Evolutionary conservation across 2,329 filamentous ascomycete species (phyloP).

Genomic region (Cercospora sp.): DNA sequence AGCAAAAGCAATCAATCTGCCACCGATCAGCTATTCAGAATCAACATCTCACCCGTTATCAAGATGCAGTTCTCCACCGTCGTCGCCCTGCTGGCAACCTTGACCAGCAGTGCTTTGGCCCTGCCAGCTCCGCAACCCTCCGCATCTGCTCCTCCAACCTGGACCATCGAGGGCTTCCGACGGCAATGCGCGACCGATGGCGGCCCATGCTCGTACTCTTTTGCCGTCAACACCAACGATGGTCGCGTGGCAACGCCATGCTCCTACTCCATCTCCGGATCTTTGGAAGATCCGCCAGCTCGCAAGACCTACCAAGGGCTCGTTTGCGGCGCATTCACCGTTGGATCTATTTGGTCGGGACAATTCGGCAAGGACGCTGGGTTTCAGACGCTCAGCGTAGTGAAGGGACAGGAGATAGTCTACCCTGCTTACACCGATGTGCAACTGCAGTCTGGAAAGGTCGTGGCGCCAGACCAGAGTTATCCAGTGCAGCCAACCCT

Average conservation of each 20-base stretch:
- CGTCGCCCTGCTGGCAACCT: too few relatives aligned
- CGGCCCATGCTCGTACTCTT: slow-evolving; percentile 23
- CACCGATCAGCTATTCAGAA: neutral
- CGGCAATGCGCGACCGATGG: slow-evolving; percentile 21
- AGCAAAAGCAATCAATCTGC: too few relatives aligned
- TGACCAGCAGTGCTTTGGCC: too few relatives aligned
- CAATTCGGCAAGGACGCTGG: slow-evolving; percentile 27
- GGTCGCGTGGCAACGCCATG: too few relatives aligned
- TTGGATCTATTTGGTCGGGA: slow-evolving; percentile 24
- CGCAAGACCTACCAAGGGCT: slow-evolving; percentile 23
- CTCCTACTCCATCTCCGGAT: slow-evolving; percentile 16
- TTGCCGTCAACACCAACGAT: neutral
- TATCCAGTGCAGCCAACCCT: neutral
- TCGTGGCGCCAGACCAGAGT: neutral
- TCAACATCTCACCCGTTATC: slow-evolving; percentile 16
- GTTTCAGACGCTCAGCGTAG: slow-evolving; percentile 26
- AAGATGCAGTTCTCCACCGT: neutral
- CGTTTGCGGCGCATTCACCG: slow-evolving; percentile 26
- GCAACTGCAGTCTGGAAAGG: neutral
- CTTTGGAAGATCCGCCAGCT: slow-evolving; percentile 15
- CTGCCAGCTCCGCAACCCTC: neutral
- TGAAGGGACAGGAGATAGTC: slow-evolving; percentile 23
- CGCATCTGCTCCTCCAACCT: slow-evolving; percentile 4
- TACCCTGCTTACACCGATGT: slow-evolving; percentile 27
- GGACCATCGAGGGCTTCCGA: slow-evolving; percentile 27